These are phyloP conservation scores for Populus euphratica DNA, from an alignment of 345 rosid species.

Conservation along the genomic window DNA sequence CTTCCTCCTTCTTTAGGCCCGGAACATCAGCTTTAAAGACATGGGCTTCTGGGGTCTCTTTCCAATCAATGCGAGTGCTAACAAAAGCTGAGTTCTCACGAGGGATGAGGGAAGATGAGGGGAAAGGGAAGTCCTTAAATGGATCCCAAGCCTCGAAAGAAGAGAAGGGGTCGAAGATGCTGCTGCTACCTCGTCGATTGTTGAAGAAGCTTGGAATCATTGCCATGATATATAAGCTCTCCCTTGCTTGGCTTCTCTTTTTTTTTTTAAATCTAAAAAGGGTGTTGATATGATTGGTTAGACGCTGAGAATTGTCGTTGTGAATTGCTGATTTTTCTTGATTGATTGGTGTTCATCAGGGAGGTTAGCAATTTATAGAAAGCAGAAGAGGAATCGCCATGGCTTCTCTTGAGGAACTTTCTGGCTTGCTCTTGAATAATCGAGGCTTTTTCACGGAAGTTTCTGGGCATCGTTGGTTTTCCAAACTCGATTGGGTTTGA, in stretches of 20 bases:
- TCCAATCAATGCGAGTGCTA: neutral
- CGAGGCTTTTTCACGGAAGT: neutral
- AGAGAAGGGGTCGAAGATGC: neutral
- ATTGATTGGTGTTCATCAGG: too few species aligned
- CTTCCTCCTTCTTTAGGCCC: neutral
- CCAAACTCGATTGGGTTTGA: too few species aligned
- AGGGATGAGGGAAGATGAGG: neutral
- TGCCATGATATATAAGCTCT: neutral
- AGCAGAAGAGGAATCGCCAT: neutral
- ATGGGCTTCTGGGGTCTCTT: neutral
- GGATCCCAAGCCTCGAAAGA: neutral
- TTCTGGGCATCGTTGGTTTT: too few species aligned
- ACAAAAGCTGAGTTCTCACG: neutral
- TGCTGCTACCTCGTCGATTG: neutral
- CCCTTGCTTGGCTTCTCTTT: neutral
- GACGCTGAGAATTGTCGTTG: too few species aligned
- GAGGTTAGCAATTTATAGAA: neutral
- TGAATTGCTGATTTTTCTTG: too few species aligned
- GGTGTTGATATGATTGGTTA: too few species aligned
- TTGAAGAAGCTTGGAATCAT: neutral
- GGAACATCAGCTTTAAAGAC: neutral
- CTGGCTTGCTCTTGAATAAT: neutral
- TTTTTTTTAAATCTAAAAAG: too few species aligned
- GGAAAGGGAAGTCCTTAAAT: neutral
- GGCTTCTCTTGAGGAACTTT: neutral